These are phyloP conservation scores for Lipomyces mesembrius DNA, from an alignment of 805 yeast genomes.

Conservation along the genomic window DNA sequence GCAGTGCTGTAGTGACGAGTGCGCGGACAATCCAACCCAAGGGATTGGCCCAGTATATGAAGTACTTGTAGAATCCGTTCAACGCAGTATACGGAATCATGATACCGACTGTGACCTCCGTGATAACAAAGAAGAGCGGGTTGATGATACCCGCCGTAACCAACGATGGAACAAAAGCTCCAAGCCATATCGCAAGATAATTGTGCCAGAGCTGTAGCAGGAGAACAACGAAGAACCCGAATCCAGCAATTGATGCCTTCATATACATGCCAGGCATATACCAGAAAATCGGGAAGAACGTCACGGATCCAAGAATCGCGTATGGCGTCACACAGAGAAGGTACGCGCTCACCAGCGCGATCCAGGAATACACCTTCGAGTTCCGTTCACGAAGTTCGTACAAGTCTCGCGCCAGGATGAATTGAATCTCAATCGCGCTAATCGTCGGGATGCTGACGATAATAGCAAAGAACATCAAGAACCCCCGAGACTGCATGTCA, in stretches of 20 bases:
- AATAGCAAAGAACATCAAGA: conserved; percentile 47
- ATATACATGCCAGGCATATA: conserved; percentile 76
- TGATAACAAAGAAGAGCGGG: conserved; percentile 60
- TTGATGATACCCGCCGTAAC: conserved; percentile 57
- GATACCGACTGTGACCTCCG: conserved; percentile 78
- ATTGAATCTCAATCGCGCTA: conserved; percentile 47
- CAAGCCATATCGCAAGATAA: conserved; percentile 53
- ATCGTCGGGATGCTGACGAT: conserved; percentile 15
- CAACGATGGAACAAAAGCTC: conserved; percentile 47
- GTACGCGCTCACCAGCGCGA: conserved; percentile 14
- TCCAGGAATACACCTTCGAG: conserved; percentile 70
- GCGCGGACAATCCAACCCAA: conserved; percentile 66
- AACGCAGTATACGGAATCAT: conserved; percentile 56
- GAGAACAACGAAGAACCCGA: conserved; percentile 51
- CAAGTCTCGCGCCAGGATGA: conserved; percentile 61
- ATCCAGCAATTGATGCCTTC: conserved; percentile 48
- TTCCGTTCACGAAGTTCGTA: conserved; percentile 76
- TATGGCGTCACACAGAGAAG: conserved; percentile 15
- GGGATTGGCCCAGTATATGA: conserved; percentile 76
- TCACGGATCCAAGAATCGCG: conserved; percentile 57
- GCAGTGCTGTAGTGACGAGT: conserved; percentile 60
- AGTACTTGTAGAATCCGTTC: conserved; percentile 71
- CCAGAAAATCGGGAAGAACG: conserved; percentile 62
- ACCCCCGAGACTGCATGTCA: conserved; percentile 61
- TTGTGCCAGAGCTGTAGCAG: conserved; percentile 23